Evolutionary conservation across 2,329 filamentous ascomycete genomes (phyloP).

Genomic region (Parafenestella ontariensis): DNA sequence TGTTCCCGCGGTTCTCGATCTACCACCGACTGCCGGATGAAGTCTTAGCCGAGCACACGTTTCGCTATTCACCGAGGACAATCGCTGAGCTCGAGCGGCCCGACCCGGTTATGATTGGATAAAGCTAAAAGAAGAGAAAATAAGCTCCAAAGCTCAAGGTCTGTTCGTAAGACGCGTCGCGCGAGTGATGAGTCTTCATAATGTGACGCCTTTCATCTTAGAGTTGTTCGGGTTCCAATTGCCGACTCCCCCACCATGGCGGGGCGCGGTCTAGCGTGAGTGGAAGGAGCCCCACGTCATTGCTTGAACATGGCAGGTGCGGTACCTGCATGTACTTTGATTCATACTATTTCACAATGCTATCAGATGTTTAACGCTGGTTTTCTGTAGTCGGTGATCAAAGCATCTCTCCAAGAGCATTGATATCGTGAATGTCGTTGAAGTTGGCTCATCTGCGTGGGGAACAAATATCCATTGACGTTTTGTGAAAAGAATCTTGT

Average conservation of each 20-base stretch:
- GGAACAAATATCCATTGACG: too few species aligned
- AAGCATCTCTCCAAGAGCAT: too few species aligned
- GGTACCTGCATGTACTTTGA: neutral
- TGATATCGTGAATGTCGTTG: too few species aligned
- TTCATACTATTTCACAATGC: too few species aligned
- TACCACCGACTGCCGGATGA: constrained; percentile 16
- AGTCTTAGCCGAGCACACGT: constrained; percentile 16
- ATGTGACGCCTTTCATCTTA: neutral
- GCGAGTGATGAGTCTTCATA: neutral
- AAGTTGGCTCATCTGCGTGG: too few species aligned
- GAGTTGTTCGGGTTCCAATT: neutral
- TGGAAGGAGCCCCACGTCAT: constrained; percentile 5
- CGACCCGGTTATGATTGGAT: constrained; percentile 2
- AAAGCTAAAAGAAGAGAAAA: neutral
- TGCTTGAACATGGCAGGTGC: neutral
- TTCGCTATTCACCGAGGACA: neutral
- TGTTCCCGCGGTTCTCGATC: constrained; percentile 9
- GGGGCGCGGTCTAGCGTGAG: constrained; percentile 1
- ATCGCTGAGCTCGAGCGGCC: neutral
- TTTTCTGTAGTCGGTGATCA: too few species aligned
- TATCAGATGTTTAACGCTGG: too few species aligned
- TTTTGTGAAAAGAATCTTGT: neutral
- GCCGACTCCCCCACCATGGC: constrained; percentile 5
- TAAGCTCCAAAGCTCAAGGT: neutral
- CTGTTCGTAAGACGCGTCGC: neutral